phyloP scores from a whole-genome alignment of 192 early-diverging fungal species.

The Linderina pennispora region DNA sequence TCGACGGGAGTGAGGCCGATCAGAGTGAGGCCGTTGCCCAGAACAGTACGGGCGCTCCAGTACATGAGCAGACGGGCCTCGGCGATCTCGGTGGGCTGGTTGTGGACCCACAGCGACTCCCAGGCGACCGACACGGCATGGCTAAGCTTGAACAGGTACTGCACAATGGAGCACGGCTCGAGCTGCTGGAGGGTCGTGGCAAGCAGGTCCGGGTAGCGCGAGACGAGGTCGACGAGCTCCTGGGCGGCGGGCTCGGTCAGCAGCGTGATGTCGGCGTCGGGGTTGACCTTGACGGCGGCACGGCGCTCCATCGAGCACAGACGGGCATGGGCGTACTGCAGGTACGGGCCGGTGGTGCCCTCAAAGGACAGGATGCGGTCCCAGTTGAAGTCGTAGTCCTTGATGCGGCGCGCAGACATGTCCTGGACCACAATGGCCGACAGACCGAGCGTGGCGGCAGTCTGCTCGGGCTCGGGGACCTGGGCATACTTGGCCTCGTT shows the following conservation, averaged over 20 bases:
- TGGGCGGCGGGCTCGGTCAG: slow-evolving; percentile 64
- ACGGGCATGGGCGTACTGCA: slow-evolving; percentile 98
- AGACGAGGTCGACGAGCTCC: slow-evolving; percentile 69
- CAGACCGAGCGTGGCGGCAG: slow-evolving; percentile 87
- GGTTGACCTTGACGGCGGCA: slow-evolving; percentile 53
- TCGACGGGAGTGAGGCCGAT: slow-evolving; percentile 80
- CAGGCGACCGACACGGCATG: slow-evolving; percentile 75
- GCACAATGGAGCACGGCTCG: slow-evolving; percentile 84
- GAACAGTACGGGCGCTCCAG: slow-evolving; percentile 71
- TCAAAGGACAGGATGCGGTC: slow-evolving; percentile 90
- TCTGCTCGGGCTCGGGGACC: slow-evolving; percentile 71
- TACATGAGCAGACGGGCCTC: slow-evolving; percentile 86
- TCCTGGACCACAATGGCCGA: slow-evolving; percentile 91
- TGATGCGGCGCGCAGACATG: slow-evolving; percentile 81
- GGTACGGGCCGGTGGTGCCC: slow-evolving; percentile 98
- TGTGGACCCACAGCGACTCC: slow-evolving; percentile 70
- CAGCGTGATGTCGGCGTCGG: slow-evolving; percentile 58
- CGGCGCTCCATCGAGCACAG: slow-evolving; percentile 92
- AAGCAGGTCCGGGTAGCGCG: slow-evolving; percentile 83
- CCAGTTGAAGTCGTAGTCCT: slow-evolving; percentile 94
- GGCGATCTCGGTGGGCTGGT: slow-evolving; percentile 65
- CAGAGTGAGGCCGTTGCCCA: slow-evolving; percentile 80
- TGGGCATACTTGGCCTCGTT: slow-evolving; percentile 83
- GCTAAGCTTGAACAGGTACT: slow-evolving; percentile 75
- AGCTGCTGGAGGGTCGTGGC: slow-evolving; percentile 54